These are phyloP conservation scores for Aspergillus nidulans DNA, from an alignment of 495 filamentous ascomycete genomes.

Conservation along the genomic window DNA sequence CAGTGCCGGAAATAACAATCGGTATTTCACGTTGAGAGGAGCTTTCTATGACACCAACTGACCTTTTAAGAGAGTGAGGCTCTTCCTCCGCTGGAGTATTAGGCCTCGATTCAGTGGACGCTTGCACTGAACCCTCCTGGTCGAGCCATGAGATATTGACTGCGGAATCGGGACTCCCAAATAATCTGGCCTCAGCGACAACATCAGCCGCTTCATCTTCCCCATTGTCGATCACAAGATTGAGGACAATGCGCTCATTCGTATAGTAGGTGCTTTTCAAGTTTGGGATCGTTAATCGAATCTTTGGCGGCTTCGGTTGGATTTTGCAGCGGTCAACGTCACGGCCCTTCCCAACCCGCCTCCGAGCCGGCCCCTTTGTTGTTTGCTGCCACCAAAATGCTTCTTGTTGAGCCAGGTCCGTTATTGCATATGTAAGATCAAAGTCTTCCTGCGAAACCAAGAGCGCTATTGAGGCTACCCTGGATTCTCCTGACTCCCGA, in stretches of 20 bases:
- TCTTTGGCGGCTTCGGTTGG: conserved; percentile 86
- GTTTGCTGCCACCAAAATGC: conserved; percentile 54
- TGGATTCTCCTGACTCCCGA: conserved; percentile 74
- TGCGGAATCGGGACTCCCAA: conserved; percentile 53
- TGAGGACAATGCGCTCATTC: conserved; percentile 66
- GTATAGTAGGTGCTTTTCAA: conserved; percentile 72
- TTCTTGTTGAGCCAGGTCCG: conserved; percentile 39
- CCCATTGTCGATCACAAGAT: conserved; percentile 69
- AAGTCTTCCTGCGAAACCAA: conserved; percentile 61
- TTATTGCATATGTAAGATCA: conserved; percentile 60
- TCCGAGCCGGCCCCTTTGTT: conserved; percentile 30
- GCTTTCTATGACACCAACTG: conserved; percentile 46
- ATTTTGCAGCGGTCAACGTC: conserved; percentile 54
- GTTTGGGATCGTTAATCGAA: conserved; percentile 63
- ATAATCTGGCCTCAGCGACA: conserved; percentile 61
- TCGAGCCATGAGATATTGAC: conserved; percentile 47
- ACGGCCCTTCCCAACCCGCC: conserved; percentile 37
- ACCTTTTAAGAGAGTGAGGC: conserved; percentile 33
- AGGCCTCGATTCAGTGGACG: conserved; percentile 17
- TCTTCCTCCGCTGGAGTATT: conserved; percentile 29
- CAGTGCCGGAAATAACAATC: conserved; percentile 33
- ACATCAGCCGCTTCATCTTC: conserved; percentile 77
- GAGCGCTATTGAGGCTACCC: conserved; percentile 60
- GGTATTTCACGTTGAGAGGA: conserved; percentile 32
- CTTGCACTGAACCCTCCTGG: conserved; percentile 22